phyloP scores from a whole-genome alignment of 2,329 filamentous ascomycete genomes.

The Emmonsiellopsis sp. region DNA sequence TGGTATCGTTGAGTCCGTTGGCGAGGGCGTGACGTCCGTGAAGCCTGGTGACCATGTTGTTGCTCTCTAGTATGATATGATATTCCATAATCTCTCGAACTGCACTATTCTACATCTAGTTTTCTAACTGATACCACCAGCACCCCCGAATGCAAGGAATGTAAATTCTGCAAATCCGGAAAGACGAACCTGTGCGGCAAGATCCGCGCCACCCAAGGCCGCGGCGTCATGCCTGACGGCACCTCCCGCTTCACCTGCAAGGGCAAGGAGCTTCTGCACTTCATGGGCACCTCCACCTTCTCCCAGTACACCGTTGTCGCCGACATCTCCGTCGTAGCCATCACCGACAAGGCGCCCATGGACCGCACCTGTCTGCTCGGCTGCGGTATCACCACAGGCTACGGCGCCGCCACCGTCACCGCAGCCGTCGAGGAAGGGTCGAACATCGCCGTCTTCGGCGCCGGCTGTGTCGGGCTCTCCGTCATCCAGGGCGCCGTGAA shows the following conservation, averaged over 20 bases:
- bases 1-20: slow-evolving; percentile 84
- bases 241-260: slow-evolving; percentile 91
- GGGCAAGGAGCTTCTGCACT: slow-evolving; percentile 91
- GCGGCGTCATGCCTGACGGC: slow-evolving; percentile 94
- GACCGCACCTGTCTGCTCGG: slow-evolving; percentile 93
- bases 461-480: slow-evolving; percentile 88
- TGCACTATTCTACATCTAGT: neutral
- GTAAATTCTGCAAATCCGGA: slow-evolving; percentile 99
- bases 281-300: slow-evolving; percentile 99
- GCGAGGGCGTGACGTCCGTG: slow-evolving; percentile 88
- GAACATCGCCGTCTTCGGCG: slow-evolving; percentile 87
- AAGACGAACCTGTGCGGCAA: slow-evolving; percentile 99
- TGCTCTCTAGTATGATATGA: slow-evolving; percentile 63
- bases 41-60: slow-evolving; percentile 89
- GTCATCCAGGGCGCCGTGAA: slow-evolving; percentile 90
- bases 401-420: slow-evolving; percentile 89
- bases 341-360: slow-evolving; percentile 84
- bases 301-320: slow-evolving; percentile 98
- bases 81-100: neutral
- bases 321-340: slow-evolving; percentile 94
- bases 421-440: slow-evolving; percentile 85
- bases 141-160: slow-evolving; percentile 93
- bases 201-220: slow-evolving; percentile 93
- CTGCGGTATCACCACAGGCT: slow-evolving; percentile 97
- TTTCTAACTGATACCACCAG: slow-evolving; percentile 39